Base-by-base conservation (phyloP, 106 monocot genomes). In the Phalaenopsis aphrodite region DNA sequence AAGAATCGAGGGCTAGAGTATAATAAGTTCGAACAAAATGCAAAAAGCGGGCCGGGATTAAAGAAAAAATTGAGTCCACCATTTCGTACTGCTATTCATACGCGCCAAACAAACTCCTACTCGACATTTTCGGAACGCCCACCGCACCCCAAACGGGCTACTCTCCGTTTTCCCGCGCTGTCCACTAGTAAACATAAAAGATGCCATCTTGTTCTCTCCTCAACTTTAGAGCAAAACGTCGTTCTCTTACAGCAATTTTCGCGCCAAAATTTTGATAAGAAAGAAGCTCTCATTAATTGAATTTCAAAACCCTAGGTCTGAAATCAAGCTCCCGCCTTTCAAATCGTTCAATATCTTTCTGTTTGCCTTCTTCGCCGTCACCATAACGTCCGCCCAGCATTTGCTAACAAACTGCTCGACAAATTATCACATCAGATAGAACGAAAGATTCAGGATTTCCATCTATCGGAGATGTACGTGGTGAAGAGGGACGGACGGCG, bases 401-500 rank as follows among this genome's bases (percentile, higher is more conserved):
- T 30, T 30, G 30, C 30, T 30, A 30, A 30, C 30, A 30, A 30
- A 41, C 76, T 77, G 87, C 83, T 91, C 85, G 87, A 85, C 71
- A 71, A 56, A 82, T 87, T 78, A 55, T 75, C 69, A 55, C 78
- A 85, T 10, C 39, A 74, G 17, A 58, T 38, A 15, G 43, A 36
- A 30, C 47, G n/a, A 15, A 43, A 5, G 52, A 8, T 16, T 11
- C 9, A 38, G 46, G 24, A 1, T 11, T 75, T 42, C 46, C 58
- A 12, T 5, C 56, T 7, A 14, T 11, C 57, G 45, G 68, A 81
- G 88, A 95, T 92, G 92, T 92, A 95, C 84, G 95, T 95, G 46
- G 88, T 92, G 82, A 95, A 95, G 87, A 85, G 92, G 42, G 92
- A 95, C 41, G 88, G 92, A 12, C 80, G 92, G 77, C 88, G 83